Base-by-base conservation (phyloP, 2,329 filamentous ascomycete species). In the Botryosphaeria dothidea region DNA sequence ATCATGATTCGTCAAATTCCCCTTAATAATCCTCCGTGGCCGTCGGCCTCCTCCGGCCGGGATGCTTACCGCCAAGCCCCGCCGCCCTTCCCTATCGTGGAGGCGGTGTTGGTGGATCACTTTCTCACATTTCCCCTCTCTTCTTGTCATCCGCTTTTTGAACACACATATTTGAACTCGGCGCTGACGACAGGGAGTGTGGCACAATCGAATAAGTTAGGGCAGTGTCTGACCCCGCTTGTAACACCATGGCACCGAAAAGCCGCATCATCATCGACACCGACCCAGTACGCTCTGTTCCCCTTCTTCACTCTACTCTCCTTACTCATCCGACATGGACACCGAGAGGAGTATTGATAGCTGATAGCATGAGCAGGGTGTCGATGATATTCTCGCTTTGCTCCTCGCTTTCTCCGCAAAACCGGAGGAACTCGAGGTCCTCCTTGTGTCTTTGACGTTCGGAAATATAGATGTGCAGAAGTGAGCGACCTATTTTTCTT, bases 351-450 rank as follows among this genome's bases (percentile, higher is more conserved):
- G 0, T n/a, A 17, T 46, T 63, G 61, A 63, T 31, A n/a, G 17
- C 13, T 5, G 7, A 9, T n/a, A 13, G 5, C 3, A 2, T 23
- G 38, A n/a, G 8, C 17, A 82, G 81, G 93, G 94, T 68, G 90
- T 95, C 70, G 95, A 99, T 80, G 95, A 99, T 84, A 85, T 95
- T 62, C 84, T 98, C 67, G 94, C 93, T 51, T 85, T 98, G 77
- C 84, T 99, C 36, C 84, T 98, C 58, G 93, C 95, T 3, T 86
- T 98, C 66, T 90, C 92, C 62, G 89, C 92, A 36, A 88, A 86
- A 25, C 86, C 90, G 0, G 91, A 96, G 70, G 94, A 98, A 74
- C 83, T 98, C 23, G 92, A 98, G 76, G 83, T 98, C 38, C 78
- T 91, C 52, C 85, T 98, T 77, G 84, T 99, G 65, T 96, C 93